Evolutionary conservation across 345 rosid species (phyloP).

Genomic region (Melastoma malabathricum): DNA sequence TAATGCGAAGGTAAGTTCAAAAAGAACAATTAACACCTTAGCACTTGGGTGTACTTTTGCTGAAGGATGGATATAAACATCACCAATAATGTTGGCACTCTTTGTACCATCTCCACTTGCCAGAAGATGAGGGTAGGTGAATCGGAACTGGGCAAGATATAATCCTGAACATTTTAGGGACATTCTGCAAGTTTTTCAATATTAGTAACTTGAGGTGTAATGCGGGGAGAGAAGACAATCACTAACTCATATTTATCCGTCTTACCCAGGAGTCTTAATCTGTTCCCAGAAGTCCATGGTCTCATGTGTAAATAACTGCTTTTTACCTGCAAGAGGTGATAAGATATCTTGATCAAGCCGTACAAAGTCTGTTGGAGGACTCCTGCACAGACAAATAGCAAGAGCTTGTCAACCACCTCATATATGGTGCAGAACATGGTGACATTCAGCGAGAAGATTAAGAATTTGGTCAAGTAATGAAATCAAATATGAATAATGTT

Average conservation of each 20-base stretch:
- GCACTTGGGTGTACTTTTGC: slow-evolving; percentile 97
- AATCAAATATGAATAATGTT: no score
- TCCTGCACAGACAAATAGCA: slow-evolving; percentile 25
- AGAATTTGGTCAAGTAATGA: no score
- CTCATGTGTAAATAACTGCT: slow-evolving; percentile 64
- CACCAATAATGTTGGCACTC: slow-evolving; percentile 58
- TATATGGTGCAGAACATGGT: no score
- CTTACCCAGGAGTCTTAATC: slow-evolving; percentile 91
- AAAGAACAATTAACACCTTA: slow-evolving; percentile 33
- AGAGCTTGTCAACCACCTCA: background rate
- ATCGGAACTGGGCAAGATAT: slow-evolving; percentile 68
- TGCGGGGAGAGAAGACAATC: background rate
- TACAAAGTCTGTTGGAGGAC: slow-evolving; percentile 51
- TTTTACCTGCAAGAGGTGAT: slow-evolving; percentile 95
- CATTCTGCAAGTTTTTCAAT: slow-evolving; percentile 36
- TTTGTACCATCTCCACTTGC: slow-evolving; percentile 73
- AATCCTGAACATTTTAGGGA: slow-evolving; percentile 74
- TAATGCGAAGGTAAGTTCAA: background rate
- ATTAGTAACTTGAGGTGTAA: slow-evolving; percentile 1
- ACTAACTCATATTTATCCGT: background rate
- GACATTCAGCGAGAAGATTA: no score
- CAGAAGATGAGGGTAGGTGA: slow-evolving; percentile 57
- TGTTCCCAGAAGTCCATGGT: slow-evolving; percentile 96
- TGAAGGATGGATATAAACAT: slow-evolving; percentile 88
- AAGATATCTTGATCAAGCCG: slow-evolving; percentile 90